These are phyloP conservation scores for Drechslerella stenobrocha DNA, from an alignment of 2,329 filamentous ascomycete genomes.

Conservation along the genomic window DNA sequence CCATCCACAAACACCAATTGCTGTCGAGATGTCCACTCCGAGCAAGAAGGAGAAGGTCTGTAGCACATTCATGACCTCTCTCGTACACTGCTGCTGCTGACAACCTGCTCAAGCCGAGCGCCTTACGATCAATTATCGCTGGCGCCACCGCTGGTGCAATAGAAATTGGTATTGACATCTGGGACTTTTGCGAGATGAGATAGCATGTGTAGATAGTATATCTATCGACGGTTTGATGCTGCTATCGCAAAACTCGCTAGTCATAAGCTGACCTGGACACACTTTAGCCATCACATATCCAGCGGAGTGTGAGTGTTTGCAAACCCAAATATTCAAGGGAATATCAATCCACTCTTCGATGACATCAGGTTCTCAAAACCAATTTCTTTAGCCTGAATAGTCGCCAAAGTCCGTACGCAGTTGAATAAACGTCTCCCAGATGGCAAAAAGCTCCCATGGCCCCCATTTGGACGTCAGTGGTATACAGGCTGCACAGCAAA, in stretches of 20 bases:
- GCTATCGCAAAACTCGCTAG: slow-evolving; percentile 55
- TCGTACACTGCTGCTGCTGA: neutral
- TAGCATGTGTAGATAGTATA: neutral
- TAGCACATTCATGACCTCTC: neutral
- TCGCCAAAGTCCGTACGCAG: slow-evolving; percentile 93
- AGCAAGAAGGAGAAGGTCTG: slow-evolving; percentile 20
- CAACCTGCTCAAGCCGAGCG: slow-evolving; percentile 20
- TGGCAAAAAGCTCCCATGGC: slow-evolving; percentile 88
- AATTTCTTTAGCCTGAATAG: slow-evolving; percentile 57
- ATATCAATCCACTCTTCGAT: slow-evolving; percentile 32
- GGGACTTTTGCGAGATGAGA: slow-evolving; percentile 52
- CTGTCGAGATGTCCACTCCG: neutral
- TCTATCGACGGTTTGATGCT: slow-evolving; percentile 14
- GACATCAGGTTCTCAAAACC: slow-evolving; percentile 42
- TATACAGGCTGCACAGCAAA: slow-evolving; percentile 97
- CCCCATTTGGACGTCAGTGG: slow-evolving; percentile 90
- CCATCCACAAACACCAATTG: neutral
- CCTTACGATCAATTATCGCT: slow-evolving; percentile 36
- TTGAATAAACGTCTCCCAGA: slow-evolving; percentile 81
- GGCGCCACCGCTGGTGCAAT: slow-evolving; percentile 83
- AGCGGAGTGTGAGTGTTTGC: slow-evolving; percentile 72
- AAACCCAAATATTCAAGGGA: neutral
- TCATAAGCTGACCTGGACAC: slow-evolving; percentile 68
- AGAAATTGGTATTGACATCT: slow-evolving; percentile 72
- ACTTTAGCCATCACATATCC: slow-evolving; percentile 80